Conservation (phyloP, 2,329 filamentous ascomycete species). For the Penicillium sp. region DNA sequence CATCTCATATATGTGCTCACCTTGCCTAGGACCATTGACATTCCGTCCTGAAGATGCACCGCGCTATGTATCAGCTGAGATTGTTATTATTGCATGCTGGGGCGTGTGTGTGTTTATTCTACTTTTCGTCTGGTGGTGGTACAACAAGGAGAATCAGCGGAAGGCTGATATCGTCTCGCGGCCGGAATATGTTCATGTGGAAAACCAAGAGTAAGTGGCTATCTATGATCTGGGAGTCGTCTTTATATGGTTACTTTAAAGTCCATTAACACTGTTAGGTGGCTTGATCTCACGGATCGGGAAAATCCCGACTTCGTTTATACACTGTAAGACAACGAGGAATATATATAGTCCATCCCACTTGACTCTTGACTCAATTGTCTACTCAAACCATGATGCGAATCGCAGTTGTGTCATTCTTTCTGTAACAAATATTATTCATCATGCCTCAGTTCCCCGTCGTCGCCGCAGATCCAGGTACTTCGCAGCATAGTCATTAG, state of each 20-base stretch:
- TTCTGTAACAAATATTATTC: no score
- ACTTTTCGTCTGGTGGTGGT: slow-evolving; percentile 64
- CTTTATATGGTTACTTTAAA: neutral
- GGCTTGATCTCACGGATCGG: slow-evolving; percentile 63
- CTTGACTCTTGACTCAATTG: no score
- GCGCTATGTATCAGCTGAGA: slow-evolving; percentile 62
- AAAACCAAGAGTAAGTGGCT: slow-evolving; percentile 61
- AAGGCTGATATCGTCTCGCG: slow-evolving; percentile 55
- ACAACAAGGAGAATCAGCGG: slow-evolving; percentile 56
- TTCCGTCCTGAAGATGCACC: slow-evolving; percentile 59
- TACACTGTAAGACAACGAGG: slow-evolving; percentile 28
- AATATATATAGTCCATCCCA: no score
- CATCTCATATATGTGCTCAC: no score
- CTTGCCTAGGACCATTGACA: slow-evolving; percentile 51
- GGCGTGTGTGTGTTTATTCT: slow-evolving; percentile 55
- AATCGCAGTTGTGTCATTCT: neutral
- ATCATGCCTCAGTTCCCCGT: slow-evolving; percentile 19
- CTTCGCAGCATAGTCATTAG: slow-evolving; percentile 65
- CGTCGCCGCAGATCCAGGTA: slow-evolving; percentile 60
- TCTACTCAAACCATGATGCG: neutral
- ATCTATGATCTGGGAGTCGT: neutral
- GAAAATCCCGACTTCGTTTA: slow-evolving; percentile 68
- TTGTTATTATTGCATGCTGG: slow-evolving; percentile 62
- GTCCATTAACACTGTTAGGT: slow-evolving; percentile 27
- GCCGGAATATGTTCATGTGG: slow-evolving; percentile 59